phyloP scores from a whole-genome alignment of 2,329 filamentous ascomycete species.

The Talaromyces sp. region DNA sequence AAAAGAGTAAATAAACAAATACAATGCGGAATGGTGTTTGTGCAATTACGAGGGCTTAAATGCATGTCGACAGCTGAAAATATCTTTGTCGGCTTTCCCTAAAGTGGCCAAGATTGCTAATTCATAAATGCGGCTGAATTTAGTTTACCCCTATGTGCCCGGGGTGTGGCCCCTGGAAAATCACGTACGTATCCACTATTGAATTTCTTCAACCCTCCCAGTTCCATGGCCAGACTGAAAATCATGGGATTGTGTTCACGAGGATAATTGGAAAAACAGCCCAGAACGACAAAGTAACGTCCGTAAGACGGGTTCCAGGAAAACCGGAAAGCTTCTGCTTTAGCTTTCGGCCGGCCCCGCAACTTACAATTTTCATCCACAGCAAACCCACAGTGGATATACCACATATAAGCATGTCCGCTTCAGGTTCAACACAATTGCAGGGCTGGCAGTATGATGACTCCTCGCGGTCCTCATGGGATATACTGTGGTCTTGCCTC shows the following conservation, averaged over 20 bases:
- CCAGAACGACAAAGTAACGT: neutral
- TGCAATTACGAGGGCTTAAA: too few relatives aligned
- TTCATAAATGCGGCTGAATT: neutral
- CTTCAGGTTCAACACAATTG: neutral
- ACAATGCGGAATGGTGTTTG: too few relatives aligned
- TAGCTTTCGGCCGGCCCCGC: neutral
- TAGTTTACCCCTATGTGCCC: neutral
- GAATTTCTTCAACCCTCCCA: neutral
- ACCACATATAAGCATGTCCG: neutral
- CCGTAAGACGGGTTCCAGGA: neutral
- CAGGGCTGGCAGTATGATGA: constrained; percentile 1
- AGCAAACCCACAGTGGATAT: neutral
- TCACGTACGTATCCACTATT: too few relatives aligned
- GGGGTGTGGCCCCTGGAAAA: neutral
- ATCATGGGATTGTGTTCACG: neutral
- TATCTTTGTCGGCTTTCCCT: neutral
- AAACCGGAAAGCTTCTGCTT: neutral
- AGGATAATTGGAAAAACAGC: neutral
- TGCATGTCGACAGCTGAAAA: too few relatives aligned
- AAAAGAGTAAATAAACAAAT: too few relatives aligned
- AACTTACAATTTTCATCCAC: too few relatives aligned
- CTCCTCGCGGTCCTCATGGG: constrained; percentile 11
- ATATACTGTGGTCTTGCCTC: constrained; percentile 15
- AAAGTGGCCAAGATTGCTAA: neutral
- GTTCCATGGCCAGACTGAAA: neutral